Evolutionary conservation across 176 grass and related monocot species (phyloP), one percentile per base, ranked within the genome.

Genomic region (Oryza glaberrima): DNA sequence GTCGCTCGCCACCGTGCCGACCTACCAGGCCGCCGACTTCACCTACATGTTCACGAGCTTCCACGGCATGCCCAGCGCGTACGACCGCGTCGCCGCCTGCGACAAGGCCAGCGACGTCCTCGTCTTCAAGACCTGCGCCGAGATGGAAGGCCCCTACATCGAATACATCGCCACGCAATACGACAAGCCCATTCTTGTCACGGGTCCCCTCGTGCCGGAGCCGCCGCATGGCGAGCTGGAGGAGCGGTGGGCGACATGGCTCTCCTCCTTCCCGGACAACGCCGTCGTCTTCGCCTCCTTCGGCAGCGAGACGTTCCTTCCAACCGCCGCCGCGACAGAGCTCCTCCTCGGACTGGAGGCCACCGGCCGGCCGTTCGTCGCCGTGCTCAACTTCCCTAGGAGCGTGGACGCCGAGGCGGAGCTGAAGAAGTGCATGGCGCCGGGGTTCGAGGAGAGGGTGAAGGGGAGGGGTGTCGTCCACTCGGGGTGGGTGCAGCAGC

Each of bases 281-380:
- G 43, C 84, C 28, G 82, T 88, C 87, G 65, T 90, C 41, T 85
- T 88, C 72, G 76, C 85, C 25, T 88, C 77, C 16, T 93, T 93
- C 74, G 88, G 91, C 17, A 90, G 91, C 85, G 88, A 93, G 72
- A 82, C 91, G 16, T 89, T 89, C 83, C 64, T 86, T n/a, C 9
- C 67, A 0, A 61, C 76, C 1, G 72, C 47, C 20, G 76, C 67
- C 14, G 64, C 9, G 48, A 51, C 66, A 16, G 88, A 93, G 84
- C 74, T 94, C 22, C 83, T 94, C 35, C 41, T 94, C 9, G 92
- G 92, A 1, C 83, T 94, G 4, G 92, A 94, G 26, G 56, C 73
- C 16, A 72, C 70, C 7, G 68, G 80, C 22, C 69, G 20, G 23
- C 78, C 88, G 30, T 90, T 91, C 45, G 70, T 91, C 32, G 86